phyloP scores from a whole-genome alignment of 2,329 filamentous ascomycete genomes.

The Cylindrodendrum hubeiense region DNA sequence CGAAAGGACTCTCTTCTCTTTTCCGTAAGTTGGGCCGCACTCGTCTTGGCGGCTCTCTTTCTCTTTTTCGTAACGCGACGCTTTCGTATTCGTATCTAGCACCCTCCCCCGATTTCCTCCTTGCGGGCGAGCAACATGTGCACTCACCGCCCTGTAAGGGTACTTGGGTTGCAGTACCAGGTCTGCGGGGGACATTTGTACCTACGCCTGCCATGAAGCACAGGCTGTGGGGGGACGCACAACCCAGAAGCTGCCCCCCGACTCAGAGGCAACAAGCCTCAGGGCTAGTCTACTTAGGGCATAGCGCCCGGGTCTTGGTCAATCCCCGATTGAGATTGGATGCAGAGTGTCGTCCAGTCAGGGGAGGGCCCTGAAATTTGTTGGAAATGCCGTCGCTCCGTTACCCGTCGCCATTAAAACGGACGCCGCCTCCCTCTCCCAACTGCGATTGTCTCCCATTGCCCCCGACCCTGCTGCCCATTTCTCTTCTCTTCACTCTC shows the following conservation, averaged over 20 bases:
- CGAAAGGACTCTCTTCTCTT: conserved; percentile 5
- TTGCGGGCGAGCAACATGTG: conserved; percentile 22
- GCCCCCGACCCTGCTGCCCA: conserved; percentile 17
- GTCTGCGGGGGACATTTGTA: conserved; percentile 9
- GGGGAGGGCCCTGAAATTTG: conserved; percentile 48
- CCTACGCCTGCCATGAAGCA: conserved; percentile 10
- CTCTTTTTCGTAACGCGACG: conserved; percentile 38
- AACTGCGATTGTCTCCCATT: conserved; percentile 24
- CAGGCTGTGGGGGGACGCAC: conserved; percentile 24
- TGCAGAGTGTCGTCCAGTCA: conserved; percentile 41
- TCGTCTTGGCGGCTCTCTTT: conserved; percentile 16
- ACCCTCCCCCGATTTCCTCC: conserved; percentile 31
- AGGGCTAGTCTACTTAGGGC: conserved; percentile 28
- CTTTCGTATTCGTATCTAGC: conserved; percentile 49
- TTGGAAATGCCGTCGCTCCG: conserved; percentile 39
- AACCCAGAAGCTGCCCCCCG: conserved; percentile 30
- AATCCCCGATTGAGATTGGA: conserved; percentile 45
- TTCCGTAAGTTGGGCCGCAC: conserved; percentile 4
- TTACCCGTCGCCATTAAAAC: conserved; percentile 42
- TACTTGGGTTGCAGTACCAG: neutral
- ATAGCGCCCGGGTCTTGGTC: conserved; percentile 38
- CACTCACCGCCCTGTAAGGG: conserved; percentile 37
- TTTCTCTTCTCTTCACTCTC: conserved; percentile 5
- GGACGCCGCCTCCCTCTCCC: conserved; percentile 27
- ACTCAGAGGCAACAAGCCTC: conserved; percentile 33